Percentiles rank a stretch among this genome's conserved stretches.
Conservation (phyloP, 2,329 filamentous ascomycete species). For the Exophiala spinifera region DNA sequence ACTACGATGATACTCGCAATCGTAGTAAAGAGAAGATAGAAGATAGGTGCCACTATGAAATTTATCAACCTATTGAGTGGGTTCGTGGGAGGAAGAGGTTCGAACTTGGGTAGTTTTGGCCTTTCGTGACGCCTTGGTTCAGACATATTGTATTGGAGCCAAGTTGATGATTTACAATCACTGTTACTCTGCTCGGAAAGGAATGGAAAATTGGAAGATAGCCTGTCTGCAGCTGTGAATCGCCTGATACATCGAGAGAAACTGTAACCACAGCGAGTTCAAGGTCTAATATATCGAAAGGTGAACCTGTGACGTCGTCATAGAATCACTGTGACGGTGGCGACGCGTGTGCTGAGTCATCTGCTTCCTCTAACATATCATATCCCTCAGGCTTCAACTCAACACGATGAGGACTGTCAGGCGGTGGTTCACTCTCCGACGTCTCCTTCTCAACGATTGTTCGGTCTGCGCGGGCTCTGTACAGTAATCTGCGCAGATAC, state of each 20-base stretch:
- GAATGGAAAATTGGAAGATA: background rate
- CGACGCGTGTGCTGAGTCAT: too few species aligned
- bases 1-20: constrained; percentile 19
- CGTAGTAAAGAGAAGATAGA: constrained; percentile 22
- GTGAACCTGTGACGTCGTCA: background rate
- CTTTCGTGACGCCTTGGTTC: background rate
- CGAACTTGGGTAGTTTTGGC: constrained; percentile 17
- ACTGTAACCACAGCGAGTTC: background rate
- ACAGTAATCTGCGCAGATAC: too few species aligned
- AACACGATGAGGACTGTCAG: too few species aligned
- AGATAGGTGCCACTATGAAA: constrained; percentile 17
- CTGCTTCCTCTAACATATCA: too few species aligned
- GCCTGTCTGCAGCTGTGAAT: background rate
- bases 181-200: background rate
- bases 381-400: too few species aligned
- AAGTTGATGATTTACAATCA: background rate
- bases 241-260: too few species aligned
- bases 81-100: constrained; percentile 17
- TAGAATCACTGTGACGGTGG: too few species aligned
- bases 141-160: background rate
- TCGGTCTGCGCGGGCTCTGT: too few species aligned
- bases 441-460: too few species aligned
- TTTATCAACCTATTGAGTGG: constrained; percentile 21
- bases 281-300: background rate
- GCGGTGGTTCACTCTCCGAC: too few species aligned